Evolutionary conservation across 2,329 filamentous ascomycete genomes (phyloP).

Genomic region (Diaporthe citriasiana): DNA sequence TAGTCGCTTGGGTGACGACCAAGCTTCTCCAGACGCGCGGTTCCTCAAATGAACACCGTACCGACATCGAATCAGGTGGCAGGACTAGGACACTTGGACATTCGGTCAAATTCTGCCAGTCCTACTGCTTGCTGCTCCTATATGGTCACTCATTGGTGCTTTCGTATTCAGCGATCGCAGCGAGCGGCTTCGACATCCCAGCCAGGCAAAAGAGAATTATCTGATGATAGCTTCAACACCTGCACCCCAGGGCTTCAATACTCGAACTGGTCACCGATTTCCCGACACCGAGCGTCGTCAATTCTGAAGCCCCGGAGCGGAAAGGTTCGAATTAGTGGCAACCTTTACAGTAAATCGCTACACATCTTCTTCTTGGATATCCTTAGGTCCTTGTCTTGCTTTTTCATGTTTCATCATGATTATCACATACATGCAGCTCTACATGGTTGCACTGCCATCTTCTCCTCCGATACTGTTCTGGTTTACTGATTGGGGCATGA

Average conservation of each 20-base stretch:
- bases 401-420: background rate
- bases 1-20: background rate
- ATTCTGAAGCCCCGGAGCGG: background rate
- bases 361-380: background rate
- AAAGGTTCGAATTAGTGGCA: background rate
- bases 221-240: background rate
- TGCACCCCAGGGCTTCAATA: background rate
- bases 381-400: background rate
- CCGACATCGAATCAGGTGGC: no score
- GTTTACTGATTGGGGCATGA: background rate
- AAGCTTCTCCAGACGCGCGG: background rate
- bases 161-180: background rate
- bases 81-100: background rate
- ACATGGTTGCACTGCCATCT: rapidly evolving
- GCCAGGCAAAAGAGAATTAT: background rate
- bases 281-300: background rate
- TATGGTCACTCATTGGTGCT: background rate
- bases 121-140: background rate
- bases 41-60: no score
- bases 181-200: background rate
- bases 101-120: background rate
- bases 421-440: background rate
- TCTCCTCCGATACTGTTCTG: background rate
- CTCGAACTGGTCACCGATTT: background rate
- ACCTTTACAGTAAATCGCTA: background rate